phyloP scores from a whole-genome alignment of 2,329 filamentous ascomycete species.

The Fusarium bulbicola region DNA sequence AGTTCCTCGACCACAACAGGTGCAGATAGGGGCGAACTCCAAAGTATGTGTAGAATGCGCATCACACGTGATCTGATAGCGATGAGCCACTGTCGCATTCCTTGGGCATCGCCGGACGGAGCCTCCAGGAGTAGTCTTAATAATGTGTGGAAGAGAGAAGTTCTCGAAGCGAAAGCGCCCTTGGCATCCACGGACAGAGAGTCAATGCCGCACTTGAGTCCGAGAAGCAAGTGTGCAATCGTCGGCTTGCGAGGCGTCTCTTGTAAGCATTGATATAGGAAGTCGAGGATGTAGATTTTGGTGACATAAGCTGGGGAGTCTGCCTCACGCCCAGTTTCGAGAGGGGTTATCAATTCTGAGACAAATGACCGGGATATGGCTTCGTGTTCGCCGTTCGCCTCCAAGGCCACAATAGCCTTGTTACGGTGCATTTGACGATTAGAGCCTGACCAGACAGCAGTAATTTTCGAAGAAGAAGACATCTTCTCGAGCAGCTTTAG shows the following conservation, averaged over 20 bases:
- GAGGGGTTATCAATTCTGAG: constrained; percentile 70
- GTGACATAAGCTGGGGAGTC: constrained; percentile 79
- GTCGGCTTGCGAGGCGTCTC: constrained; percentile 81
- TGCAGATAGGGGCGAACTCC: constrained; percentile 83
- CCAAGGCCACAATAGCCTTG: constrained; percentile 88
- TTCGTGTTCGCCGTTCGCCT: constrained; percentile 81
- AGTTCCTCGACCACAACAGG: constrained; percentile 80
- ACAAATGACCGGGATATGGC: constrained; percentile 80
- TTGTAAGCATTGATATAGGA: constrained; percentile 82
- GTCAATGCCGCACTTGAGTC: constrained; percentile 81
- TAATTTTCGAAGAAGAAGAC: constrained; percentile 82
- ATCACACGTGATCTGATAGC: constrained; percentile 74
- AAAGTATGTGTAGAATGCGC: constrained; percentile 81
- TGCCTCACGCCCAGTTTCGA: constrained; percentile 78
- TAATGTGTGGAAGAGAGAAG: constrained; percentile 85
- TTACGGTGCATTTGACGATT: constrained; percentile 74
- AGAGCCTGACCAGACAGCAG: constrained; percentile 72
- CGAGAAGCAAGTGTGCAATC: constrained; percentile 89
- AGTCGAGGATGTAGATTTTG: constrained; percentile 85
- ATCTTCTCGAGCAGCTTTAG: constrained; percentile 86
- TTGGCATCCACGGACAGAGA: constrained; percentile 73
- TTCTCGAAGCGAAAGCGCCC: constrained; percentile 74
- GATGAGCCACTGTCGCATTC: constrained; percentile 74
- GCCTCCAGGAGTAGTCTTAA: constrained; percentile 76
- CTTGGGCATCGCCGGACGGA: constrained; percentile 69